Evolutionary conservation across 1,139 yeast genomes (phyloP).

Genomic region (Saccharomyces pastorianus): DNA sequence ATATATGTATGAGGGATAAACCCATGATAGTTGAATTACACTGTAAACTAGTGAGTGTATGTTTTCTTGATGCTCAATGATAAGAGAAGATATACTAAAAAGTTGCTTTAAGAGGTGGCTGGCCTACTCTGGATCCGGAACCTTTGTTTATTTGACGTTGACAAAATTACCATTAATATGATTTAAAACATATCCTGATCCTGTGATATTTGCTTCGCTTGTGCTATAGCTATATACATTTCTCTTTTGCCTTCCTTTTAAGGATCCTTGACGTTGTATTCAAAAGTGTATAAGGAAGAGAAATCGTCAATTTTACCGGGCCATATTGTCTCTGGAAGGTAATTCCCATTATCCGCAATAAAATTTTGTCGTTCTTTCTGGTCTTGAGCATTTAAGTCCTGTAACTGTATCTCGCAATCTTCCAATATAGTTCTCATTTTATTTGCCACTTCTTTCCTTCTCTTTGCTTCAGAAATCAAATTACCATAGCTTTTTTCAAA

Average conservation of each 20-base stretch:
- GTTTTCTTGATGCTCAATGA: neutral
- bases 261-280: conserved; percentile 17
- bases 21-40: neutral
- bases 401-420: conserved; percentile 36
- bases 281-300: conserved; percentile 23
- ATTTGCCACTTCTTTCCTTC: conserved; percentile 38
- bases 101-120: neutral
- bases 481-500: conserved; percentile 44
- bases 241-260: too few relatives aligned
- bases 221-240: too few relatives aligned
- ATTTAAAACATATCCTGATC: too few relatives aligned
- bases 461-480: conserved; percentile 42
- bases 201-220: too few relatives aligned
- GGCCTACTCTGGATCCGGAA: neutral
- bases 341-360: conserved; percentile 40
- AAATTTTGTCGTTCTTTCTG: conserved; percentile 36
- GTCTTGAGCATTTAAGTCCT: conserved; percentile 37
- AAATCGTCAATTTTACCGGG: conserved; percentile 34
- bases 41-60: neutral
- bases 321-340: conserved; percentile 48
- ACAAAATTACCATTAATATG: too few relatives aligned
- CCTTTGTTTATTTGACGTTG: neutral
- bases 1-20: neutral
- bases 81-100: neutral
- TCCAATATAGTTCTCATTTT: conserved; percentile 36